Evolutionary conservation across 129 eudicot species (phyloP).

Genomic region (Erigeron canadensis): DNA sequence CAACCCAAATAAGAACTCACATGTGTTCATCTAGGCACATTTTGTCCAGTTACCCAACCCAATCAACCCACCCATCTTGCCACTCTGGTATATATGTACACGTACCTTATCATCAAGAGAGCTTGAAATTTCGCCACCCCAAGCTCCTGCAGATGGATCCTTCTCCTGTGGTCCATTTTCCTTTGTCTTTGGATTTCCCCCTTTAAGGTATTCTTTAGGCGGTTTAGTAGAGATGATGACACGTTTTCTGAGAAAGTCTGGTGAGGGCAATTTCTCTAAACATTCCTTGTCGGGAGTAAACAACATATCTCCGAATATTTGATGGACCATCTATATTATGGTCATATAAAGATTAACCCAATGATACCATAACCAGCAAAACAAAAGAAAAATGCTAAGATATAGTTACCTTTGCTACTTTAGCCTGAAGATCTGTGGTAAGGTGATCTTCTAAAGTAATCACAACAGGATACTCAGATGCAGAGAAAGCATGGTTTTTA

Average conservation of each 20-base stretch:
- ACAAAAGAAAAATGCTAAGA: background rate
- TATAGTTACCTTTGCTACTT: conserved; percentile 71
- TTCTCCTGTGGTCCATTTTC: conserved; percentile 37
- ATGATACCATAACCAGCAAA: background rate
- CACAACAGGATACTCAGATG: conserved; percentile 85
- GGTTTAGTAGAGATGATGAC: conserved; percentile 89
- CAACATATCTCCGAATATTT: conserved; percentile 77
- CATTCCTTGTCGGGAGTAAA: conserved; percentile 63
- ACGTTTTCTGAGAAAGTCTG: conserved; percentile 52
- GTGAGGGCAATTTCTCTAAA: conserved; percentile 77
- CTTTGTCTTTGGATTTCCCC: conserved; percentile 36
- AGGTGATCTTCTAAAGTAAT: conserved; percentile 96
- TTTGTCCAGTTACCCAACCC: no score
- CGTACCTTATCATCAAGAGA: conserved; percentile 51
- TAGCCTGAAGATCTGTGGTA: conserved; percentile 78
- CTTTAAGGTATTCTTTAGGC: conserved; percentile 75
- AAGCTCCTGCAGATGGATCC: conserved; percentile 47
- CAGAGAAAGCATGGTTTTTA: conserved; percentile 74
- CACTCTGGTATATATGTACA: background rate
- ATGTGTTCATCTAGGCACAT: no score
- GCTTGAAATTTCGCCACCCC: conserved; percentile 63
- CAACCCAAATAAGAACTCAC: no score
- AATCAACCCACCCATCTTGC: background rate
- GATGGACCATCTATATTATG: conserved; percentile 64
- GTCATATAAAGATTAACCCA: background rate